Evolutionary conservation across 164 flowering plant genomes (phyloP).

Genomic region (Malania oleifera): DNA sequence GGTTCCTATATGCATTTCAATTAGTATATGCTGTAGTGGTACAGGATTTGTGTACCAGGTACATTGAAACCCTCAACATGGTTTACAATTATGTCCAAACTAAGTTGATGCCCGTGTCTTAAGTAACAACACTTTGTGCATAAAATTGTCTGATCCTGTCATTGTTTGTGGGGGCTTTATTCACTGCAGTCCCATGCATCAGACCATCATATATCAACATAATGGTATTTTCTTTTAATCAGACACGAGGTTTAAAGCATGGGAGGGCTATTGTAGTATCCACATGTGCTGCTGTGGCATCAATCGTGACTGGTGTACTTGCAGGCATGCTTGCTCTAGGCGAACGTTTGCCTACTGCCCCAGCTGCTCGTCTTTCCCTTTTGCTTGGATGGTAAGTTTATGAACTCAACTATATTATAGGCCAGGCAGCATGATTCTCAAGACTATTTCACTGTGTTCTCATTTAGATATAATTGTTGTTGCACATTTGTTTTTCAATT

Average conservation of each 20-base stretch:
- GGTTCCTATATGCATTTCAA: conserved; percentile 69
- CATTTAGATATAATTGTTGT: neutral
- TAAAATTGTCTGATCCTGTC: neutral
- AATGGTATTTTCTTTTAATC: conserved; percentile 9
- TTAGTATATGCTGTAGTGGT: conserved; percentile 80
- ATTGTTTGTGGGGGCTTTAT: too few species aligned
- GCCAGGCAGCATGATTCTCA: too few species aligned
- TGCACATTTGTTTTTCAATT: too few species aligned
- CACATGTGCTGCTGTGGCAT: conserved; percentile 96
- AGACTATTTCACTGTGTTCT: neutral
- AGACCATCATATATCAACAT: neutral
- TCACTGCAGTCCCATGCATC: neutral
- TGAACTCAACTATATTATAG: neutral
- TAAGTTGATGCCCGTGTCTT: neutral
- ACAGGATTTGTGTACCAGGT: conserved; percentile 92
- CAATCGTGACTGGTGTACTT: conserved; percentile 91
- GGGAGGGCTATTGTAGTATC: conserved; percentile 97
- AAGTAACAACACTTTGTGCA: neutral
- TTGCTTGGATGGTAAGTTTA: conserved; percentile 84
- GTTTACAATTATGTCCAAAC: neutral
- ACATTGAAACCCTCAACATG: conserved; percentile 2
- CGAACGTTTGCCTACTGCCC: conserved; percentile 76
- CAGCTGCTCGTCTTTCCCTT: conserved; percentile 59
- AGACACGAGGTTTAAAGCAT: conserved; percentile 94
- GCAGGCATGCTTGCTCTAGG: conserved; percentile 98